Percentiles rank a stretch among this genome's conserved stretches.
Conservation (phyloP, 2,329 filamentous ascomycete genomes). For the Trichoderma oligosporum region DNA sequence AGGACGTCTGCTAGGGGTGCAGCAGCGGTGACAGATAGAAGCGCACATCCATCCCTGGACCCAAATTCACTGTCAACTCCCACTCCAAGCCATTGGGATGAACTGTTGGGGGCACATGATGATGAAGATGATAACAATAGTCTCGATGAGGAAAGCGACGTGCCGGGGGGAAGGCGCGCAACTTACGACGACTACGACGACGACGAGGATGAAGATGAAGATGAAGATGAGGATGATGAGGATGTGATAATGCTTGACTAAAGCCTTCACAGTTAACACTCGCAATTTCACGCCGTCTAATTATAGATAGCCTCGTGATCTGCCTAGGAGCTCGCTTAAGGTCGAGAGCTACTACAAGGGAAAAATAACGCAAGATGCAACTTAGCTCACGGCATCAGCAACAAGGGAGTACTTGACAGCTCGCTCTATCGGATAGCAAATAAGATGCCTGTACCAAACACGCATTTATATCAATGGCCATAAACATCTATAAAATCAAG, state of each 20-base stretch:
- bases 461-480: neutral
- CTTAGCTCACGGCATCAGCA: no score
- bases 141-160: conserved; percentile 23
- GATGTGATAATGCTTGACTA: conserved; percentile 11
- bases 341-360: neutral
- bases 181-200: neutral
- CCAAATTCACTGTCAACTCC: conserved; percentile 31
- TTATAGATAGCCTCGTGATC: neutral
- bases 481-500: neutral
- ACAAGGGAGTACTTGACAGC: no score
- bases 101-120: conserved; percentile 26
- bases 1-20: conserved; percentile 18
- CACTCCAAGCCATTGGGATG: conserved; percentile 36
- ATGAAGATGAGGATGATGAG: neutral
- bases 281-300: neutral
- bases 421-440: neutral
- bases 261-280: neutral
- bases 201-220: conserved; percentile 10
- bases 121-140: conserved; percentile 26
- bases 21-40: conserved; percentile 15
- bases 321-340: neutral
- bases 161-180: conserved; percentile 2
- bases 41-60: neutral
- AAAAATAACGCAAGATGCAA: conserved; percentile 1
- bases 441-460: neutral